Base-by-base conservation (phyloP, 2,329 filamentous ascomycete genomes). In the Escovopsis weberi region DNA sequence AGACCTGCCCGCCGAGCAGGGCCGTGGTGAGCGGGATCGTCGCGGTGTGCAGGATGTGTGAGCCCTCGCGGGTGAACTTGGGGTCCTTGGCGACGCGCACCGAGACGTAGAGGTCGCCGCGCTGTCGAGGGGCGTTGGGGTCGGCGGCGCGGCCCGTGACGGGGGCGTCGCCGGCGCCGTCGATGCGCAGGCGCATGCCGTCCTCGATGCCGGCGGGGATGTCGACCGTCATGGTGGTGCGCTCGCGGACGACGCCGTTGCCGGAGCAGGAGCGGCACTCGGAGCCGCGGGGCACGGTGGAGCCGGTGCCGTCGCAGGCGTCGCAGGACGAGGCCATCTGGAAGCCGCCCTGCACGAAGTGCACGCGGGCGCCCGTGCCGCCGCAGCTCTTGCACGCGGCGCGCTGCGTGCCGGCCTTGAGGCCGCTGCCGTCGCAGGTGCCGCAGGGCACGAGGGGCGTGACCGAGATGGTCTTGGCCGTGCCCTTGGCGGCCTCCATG, bases 171-270 rank as follows among this genome's bases (percentile, higher is more conserved):
- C 91, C 91, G 56, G 93, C 87, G 26, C 84, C 84, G 45, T 80
- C 77, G 26, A 98, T 75, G 41, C 85, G 75, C 54, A 98, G 66
- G 44, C 86, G 78, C 89, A 96, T 96, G 43, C 89, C 88, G 59
- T 98, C 89, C 59, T 96, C 91, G 30, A 98, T 87, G 49, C 91
- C 91, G 19, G 84, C 87, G 1, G 91, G 91, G 38, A 98, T 95
- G 53, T 96, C 88, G 37, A 98, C 75, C 26, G 75, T 82, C 40
- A 98, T 79, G 0, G 83, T 85, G 66, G 85, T 86, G 47, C 79
- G 74, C 55, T 94, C 85, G 52, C 86, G 74, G 33, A 86, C 75
- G 12, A 93, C 88, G 38, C 91, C 91, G 43, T 86, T 78, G 33
- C 91, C 91, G 46, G 70, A 66, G 60, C 91, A 98, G 1, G 77